Evolutionary conservation across 495 filamentous ascomycete genomes (phyloP).

Genomic region (Aspergillus saccharolyticus): DNA sequence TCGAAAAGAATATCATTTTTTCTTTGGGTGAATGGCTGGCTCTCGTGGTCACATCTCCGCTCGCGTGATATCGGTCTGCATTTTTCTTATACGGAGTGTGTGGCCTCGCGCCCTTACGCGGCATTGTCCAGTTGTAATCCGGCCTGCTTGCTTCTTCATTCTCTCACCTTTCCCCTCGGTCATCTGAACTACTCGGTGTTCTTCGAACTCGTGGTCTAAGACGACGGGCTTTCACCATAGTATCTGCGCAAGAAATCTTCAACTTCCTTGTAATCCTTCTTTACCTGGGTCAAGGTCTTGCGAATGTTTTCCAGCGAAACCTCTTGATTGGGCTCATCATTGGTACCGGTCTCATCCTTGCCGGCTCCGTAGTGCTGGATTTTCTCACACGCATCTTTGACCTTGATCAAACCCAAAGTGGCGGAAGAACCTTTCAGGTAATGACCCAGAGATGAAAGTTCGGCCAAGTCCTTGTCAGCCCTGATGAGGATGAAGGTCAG

Average conservation of each 20-base stretch:
- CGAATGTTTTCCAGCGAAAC: constrained; percentile 63
- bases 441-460: constrained; percentile 81
- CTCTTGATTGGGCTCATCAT: constrained; percentile 55
- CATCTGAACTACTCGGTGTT: neutral
- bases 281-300: constrained; percentile 63
- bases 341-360: constrained; percentile 69
- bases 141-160: constrained; percentile 3
- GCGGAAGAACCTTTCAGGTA: constrained; percentile 98
- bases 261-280: constrained; percentile 71
- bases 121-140: constrained; percentile 17
- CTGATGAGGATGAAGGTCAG: constrained; percentile 39
- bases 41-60: neutral
- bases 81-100: constrained; percentile 2
- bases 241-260: constrained; percentile 67
- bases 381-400: constrained; percentile 90
- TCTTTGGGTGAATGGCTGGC: neutral
- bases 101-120: constrained; percentile 6
- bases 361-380: constrained; percentile 86
- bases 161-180: constrained; percentile 16
- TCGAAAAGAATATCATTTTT: neutral
- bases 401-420: constrained; percentile 85
- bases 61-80: neutral
- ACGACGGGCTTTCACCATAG: constrained; percentile 46
- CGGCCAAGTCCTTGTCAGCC: constrained; percentile 54
- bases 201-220: neutral